phyloP scores from a whole-genome alignment of 345 rosid species.

The Populus deltoides region DNA sequence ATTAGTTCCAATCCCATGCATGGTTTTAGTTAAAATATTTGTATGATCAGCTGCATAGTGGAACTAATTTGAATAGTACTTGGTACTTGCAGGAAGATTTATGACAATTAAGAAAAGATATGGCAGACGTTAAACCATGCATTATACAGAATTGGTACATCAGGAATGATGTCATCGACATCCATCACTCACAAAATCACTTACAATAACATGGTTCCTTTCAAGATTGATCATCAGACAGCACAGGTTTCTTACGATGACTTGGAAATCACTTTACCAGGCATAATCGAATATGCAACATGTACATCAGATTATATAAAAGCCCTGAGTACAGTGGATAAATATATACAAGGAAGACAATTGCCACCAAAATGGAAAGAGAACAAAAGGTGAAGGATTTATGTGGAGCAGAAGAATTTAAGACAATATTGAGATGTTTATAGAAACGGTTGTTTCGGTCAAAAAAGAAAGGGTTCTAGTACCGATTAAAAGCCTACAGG shows the following conservation, averaged over 20 bases:
- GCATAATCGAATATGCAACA: not conserved
- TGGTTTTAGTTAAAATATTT: too few relatives aligned
- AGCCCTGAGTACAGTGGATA: too few relatives aligned
- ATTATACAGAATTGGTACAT: too few relatives aligned
- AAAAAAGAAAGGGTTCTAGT: not conserved
- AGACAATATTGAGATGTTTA: not conserved
- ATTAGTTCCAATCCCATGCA: too few relatives aligned
- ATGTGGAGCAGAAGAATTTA: not conserved
- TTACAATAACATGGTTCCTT: not conserved
- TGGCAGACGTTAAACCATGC: too few relatives aligned
- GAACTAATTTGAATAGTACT: too few relatives aligned
- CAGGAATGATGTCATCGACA: too few relatives aligned
- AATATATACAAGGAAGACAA: not conserved
- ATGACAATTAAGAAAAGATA: too few relatives aligned
- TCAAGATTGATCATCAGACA: not conserved
- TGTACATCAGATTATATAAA: not conserved
- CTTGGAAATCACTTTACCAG: not conserved
- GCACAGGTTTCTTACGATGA: not conserved
- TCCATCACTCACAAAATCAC: too few relatives aligned
- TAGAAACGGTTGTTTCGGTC: too few relatives aligned
- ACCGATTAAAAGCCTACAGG: not conserved
- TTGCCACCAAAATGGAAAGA: not conserved
- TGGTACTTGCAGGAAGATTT: too few relatives aligned
- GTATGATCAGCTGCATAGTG: too few relatives aligned
- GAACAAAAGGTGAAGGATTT: not conserved